Evolutionary conservation across 805 yeast species (phyloP).

Genomic region (Wilhelminamyces savonicus): DNA sequence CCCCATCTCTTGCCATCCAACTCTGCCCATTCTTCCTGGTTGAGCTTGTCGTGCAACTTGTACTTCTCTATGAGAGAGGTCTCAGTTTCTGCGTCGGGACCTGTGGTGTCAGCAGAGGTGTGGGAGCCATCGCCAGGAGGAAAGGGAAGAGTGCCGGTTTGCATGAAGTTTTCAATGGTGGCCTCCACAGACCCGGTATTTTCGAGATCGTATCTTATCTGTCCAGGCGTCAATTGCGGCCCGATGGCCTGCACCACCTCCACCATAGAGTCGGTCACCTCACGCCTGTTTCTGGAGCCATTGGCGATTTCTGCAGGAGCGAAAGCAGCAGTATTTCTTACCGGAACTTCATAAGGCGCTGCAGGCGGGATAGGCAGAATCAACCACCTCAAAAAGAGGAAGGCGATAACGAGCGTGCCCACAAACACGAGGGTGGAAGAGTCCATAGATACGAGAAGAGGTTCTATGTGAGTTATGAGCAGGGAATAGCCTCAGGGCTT

Average conservation of each 20-base stretch:
- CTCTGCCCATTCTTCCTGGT: conserved; percentile 21
- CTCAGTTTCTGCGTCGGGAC: conserved; percentile 15
- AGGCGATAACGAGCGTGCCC: conserved; percentile 43
- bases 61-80: conserved; percentile 38
- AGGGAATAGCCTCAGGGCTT: too few species aligned
- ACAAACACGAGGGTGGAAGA: conserved; percentile 48
- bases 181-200: conserved; percentile 74
- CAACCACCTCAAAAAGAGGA: conserved; percentile 61
- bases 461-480: too few species aligned
- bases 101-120: conserved; percentile 1
- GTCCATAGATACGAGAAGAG: too few species aligned
- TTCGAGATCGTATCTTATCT: conserved; percentile 68
- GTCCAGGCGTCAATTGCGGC: conserved; percentile 62
- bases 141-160: conserved; percentile 52
- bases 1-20: conserved; percentile 20
- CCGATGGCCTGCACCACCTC: conserved; percentile 81
- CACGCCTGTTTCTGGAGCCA: conserved; percentile 26
- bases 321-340: conserved; percentile 2
- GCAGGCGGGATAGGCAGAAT: conserved; percentile 49
- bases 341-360: too few species aligned
- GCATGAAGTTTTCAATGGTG: conserved; percentile 69
- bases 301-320: conserved; percentile 2
- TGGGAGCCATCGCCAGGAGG: conserved; percentile 36
- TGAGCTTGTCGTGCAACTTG: conserved; percentile 24
- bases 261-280: conserved; percentile 66